Percentiles rank a stretch among this genome's conserved stretches.
These are phyloP conservation scores for Hirschioporus abietinus DNA, from an alignment of 768 basidiomycete species.

Conservation along the genomic window DNA sequence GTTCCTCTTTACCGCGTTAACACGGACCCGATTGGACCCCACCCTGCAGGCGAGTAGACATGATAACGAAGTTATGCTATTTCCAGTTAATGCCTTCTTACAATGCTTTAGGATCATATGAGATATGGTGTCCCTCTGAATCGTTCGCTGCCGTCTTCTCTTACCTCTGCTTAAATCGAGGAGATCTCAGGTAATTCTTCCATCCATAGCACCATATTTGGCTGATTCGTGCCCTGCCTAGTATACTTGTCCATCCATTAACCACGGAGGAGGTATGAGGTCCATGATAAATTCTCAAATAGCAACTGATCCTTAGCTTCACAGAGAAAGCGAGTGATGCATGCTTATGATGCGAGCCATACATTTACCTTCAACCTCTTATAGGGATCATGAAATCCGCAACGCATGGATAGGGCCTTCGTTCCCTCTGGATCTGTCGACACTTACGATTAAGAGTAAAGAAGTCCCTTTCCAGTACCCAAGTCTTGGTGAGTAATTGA, in stretches of 20 bases:
- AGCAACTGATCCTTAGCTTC: too few relatives aligned
- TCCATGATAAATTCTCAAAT: not conserved
- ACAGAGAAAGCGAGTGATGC: constrained; percentile 45
- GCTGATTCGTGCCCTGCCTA: constrained; percentile 20
- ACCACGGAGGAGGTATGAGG: constrained; percentile 60
- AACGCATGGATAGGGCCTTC: constrained; percentile 71
- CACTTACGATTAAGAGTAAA: constrained; percentile 44
- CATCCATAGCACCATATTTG: not conserved
- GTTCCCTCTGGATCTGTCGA: constrained; percentile 58
- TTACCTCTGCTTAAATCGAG: constrained; percentile 64
- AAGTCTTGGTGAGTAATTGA: constrained; percentile 48
- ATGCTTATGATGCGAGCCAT: constrained; percentile 4
- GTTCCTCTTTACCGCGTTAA: constrained; percentile 74
- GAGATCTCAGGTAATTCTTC: constrained; percentile 51
- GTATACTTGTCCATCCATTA: constrained; percentile 70
- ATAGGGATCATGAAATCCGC: constrained; percentile 66
- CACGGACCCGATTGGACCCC: constrained; percentile 62
- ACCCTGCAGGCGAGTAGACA: constrained; percentile 58
- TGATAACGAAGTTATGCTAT: too few relatives aligned
- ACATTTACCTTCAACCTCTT: not conserved
- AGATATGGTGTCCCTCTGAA: constrained; percentile 74
- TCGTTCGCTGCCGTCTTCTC: constrained; percentile 75
- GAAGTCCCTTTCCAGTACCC: constrained; percentile 65
- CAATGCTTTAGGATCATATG: constrained; percentile 59
- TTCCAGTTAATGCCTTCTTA: not conserved